phyloP scores from a whole-genome alignment of 805 yeast genomes.

The Saturnispora ahearnii region DNA sequence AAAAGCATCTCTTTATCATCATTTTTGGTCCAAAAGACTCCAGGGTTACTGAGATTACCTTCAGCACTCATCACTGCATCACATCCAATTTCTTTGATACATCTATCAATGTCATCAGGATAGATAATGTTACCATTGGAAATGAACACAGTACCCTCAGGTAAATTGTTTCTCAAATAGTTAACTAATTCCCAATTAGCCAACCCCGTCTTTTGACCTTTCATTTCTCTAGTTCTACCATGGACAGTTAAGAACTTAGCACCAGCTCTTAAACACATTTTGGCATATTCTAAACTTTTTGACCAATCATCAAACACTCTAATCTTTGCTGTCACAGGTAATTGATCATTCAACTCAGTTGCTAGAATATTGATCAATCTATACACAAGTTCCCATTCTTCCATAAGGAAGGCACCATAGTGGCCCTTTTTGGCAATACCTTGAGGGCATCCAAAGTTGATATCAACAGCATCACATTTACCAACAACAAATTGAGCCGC shows the following conservation, averaged over 20 bases:
- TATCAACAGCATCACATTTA: constrained; percentile 90
- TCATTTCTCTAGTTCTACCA: constrained; percentile 95
- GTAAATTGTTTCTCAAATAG: constrained; percentile 69
- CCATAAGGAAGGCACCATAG: constrained; percentile 95
- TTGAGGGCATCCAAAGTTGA: constrained; percentile 96
- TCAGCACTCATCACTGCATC: constrained; percentile 98
- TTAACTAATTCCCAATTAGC: constrained; percentile 85
- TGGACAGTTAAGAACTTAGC: constrained; percentile 94
- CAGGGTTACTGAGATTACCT: constrained; percentile 90
- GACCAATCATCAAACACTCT: constrained; percentile 79
- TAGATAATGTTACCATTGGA: constrained; percentile 94
- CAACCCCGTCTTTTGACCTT: constrained; percentile 91
- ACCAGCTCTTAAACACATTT: constrained; percentile 82
- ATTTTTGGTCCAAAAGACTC: constrained; percentile 57
- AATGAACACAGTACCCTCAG: constrained; percentile 74
- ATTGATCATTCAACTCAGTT: constrained; percentile 44
- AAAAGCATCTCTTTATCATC: constrained; percentile 54
- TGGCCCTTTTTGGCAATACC: constrained; percentile 93
- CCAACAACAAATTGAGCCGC: constrained; percentile 81
- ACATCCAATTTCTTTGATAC: constrained; percentile 53
- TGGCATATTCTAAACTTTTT: constrained; percentile 79
- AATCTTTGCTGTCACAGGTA: constrained; percentile 94
- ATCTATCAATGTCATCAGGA: constrained; percentile 70
- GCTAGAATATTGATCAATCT: constrained; percentile 66
- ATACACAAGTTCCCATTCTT: constrained; percentile 83